These are phyloP conservation scores for Penicillium oxalicum DNA, from an alignment of 2,329 filamentous ascomycete species.

Conservation along the genomic window DNA sequence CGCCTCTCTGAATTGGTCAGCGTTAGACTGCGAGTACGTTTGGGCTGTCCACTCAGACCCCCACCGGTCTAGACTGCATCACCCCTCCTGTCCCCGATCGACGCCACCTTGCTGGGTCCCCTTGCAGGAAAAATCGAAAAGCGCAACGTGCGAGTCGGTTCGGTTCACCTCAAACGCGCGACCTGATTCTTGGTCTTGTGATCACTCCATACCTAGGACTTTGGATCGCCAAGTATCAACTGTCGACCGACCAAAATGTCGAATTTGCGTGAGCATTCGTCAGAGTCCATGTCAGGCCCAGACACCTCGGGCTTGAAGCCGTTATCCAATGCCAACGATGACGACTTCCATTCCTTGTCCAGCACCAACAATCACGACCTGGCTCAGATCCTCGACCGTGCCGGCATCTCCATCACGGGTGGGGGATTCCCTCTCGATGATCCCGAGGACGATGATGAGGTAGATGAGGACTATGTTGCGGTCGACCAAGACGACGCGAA, in stretches of 20 bases:
- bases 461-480: slow-evolving; percentile 38
- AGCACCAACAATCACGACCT: slow-evolving; percentile 24
- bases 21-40: no score
- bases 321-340: slow-evolving; percentile 27
- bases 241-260: slow-evolving; percentile 20
- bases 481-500: slow-evolving; percentile 38
- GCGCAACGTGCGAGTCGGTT: slow-evolving; percentile 1
- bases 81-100: slow-evolving; percentile 13
- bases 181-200: slow-evolving; percentile 7
- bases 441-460: slow-evolving; percentile 30
- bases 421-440: slow-evolving; percentile 27
- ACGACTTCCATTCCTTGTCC: slow-evolving; percentile 17
- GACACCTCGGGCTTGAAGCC: slow-evolving; percentile 25
- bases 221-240: not conserved
- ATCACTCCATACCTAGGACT: slow-evolving; percentile 1
- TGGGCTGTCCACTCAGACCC: not conserved
- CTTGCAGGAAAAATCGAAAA: slow-evolving; percentile 10
- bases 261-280: slow-evolving; percentile 23
- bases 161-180: slow-evolving; percentile 2
- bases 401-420: slow-evolving; percentile 24
- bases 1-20: no score
- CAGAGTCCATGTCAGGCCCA: slow-evolving; percentile 24
- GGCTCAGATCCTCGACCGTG: slow-evolving; percentile 25
- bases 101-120: slow-evolving; percentile 17
- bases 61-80: slow-evolving; percentile 19